Evolutionary conservation across 2,329 filamentous ascomycete genomes (phyloP).

Genomic region (Alternaria burnsii): DNA sequence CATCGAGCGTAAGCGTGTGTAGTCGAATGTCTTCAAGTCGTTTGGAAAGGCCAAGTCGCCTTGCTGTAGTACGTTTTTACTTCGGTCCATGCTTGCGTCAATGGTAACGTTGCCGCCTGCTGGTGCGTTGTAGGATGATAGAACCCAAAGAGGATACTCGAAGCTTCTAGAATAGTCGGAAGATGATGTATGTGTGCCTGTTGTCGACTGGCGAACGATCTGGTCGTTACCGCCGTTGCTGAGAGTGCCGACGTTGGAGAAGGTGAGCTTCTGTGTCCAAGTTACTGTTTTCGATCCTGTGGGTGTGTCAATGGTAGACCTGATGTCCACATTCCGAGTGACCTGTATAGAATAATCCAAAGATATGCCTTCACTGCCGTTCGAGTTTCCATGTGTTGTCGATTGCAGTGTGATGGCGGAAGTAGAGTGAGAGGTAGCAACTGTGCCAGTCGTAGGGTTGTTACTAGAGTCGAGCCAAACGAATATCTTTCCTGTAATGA

Average conservation of each 20-base stretch:
- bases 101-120: slow-evolving; percentile 56
- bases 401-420: slow-evolving; percentile 64
- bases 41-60: slow-evolving; percentile 65
- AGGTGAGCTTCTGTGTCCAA: slow-evolving; percentile 69
- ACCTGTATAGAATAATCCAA: slow-evolving; percentile 68
- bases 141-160: slow-evolving; percentile 68
- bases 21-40: slow-evolving; percentile 66
- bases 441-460: slow-evolving; percentile 62
- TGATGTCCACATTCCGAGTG: slow-evolving; percentile 63
- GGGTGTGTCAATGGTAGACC: slow-evolving; percentile 62
- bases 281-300: slow-evolving; percentile 51
- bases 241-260: slow-evolving; percentile 64
- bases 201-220: slow-evolving; percentile 60
- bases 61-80: slow-evolving; percentile 57
- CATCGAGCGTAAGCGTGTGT: slow-evolving; percentile 30
- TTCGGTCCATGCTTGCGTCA: slow-evolving; percentile 58
- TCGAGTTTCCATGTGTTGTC: slow-evolving; percentile 54
- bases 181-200: slow-evolving; percentile 56
- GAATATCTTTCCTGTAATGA: slow-evolving; percentile 81
- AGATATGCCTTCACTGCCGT: slow-evolving; percentile 65
- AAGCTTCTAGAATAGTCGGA: slow-evolving; percentile 56
- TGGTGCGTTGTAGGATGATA: slow-evolving; percentile 59
- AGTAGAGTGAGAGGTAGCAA: slow-evolving; percentile 48
- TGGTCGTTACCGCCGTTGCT: slow-evolving; percentile 65
- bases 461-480: slow-evolving; percentile 70